Conservation (phyloP, 768 basidiomycete genomes). For the Royoungia palumana region DNA sequence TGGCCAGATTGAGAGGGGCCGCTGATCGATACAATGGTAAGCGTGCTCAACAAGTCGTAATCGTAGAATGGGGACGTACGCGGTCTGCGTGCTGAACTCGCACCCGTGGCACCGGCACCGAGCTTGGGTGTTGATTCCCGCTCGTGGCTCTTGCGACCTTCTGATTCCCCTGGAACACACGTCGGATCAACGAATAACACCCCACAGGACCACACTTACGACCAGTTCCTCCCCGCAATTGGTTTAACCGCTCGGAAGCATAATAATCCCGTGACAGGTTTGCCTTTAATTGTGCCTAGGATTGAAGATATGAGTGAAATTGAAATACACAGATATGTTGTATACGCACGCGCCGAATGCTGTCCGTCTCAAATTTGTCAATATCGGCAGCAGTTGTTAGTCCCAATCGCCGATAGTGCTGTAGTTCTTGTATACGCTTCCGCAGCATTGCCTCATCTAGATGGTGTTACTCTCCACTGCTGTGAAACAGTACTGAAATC, state of each 20-base stretch:
- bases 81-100: constrained; percentile 40
- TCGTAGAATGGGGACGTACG: constrained; percentile 29
- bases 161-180: constrained; percentile 37
- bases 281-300: constrained; percentile 61
- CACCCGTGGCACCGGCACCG: constrained; percentile 31
- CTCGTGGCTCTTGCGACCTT: constrained; percentile 57
- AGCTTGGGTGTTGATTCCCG: constrained; percentile 58
- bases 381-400: constrained; percentile 83
- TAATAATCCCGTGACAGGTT: constrained; percentile 55
- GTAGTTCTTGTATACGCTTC: constrained; percentile 86
- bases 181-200: not conserved
- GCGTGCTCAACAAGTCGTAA: not conserved
- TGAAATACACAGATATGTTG: not conserved
- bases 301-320: not conserved
- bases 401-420: constrained; percentile 85
- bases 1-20: constrained; percentile 83
- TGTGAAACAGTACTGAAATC: constrained; percentile 22
- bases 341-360: constrained; percentile 62
- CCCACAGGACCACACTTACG: constrained; percentile 46
- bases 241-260: constrained; percentile 47
- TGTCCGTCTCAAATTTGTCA: constrained; percentile 81
- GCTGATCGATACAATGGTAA: constrained; percentile 26
- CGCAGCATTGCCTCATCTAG: constrained; percentile 85
- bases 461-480: not conserved
- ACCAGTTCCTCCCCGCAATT: constrained; percentile 44